Evolutionary conservation across 805 yeast genomes (phyloP), one percentile per base, ranked within the genome.

Genomic region (Danielia oregonensis): DNA sequence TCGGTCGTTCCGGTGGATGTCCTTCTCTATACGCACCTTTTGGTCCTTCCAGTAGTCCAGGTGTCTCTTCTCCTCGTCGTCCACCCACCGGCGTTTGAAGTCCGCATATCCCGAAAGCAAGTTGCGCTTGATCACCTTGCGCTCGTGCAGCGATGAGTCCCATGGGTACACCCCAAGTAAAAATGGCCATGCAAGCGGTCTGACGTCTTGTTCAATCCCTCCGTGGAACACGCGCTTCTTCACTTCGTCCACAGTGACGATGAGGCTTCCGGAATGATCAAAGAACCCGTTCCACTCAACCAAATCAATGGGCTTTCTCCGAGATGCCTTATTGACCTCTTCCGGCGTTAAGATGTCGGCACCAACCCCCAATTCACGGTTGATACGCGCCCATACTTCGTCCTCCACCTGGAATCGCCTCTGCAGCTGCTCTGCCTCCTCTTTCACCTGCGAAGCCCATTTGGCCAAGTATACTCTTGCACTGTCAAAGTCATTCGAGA

Each of bases 391-490:
- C 44, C 80, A 79, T 12, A 77, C 66, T n/a, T 76, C 78, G 47
- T 78, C 80, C 36, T 80, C 67, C 22, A 79, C 65, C 49, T 72
- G 65, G 49, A 67, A 65, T 37, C 67, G 65, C 40, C 76, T 60
- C 40, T 75, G 69, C 33, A 76, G 74, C 46, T 79, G 57, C 39
- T 66, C 88, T 2, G 96, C 93, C 56, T 91, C 95, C 49, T 88
- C 89, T 48, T 91, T 93, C 7, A 93, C 93, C 18, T 86, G 86
- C 48, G 86, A 73, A 0, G 97, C 97, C 97, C 97, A 93, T 63
- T 88, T 89, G 4, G 97, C 97, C 39, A 91, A 67, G 56, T 87
- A 91, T 4, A 88, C 83, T 35, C 89, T 74, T 0, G 97, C 97
- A 33, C 91, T 79, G 52, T 89, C 97, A 54, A 89, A 93, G 43